These are phyloP conservation scores for Rutidosis leptorrhynchoides DNA, from an alignment of 129 eudicot genomes.

Conservation along the genomic window DNA sequence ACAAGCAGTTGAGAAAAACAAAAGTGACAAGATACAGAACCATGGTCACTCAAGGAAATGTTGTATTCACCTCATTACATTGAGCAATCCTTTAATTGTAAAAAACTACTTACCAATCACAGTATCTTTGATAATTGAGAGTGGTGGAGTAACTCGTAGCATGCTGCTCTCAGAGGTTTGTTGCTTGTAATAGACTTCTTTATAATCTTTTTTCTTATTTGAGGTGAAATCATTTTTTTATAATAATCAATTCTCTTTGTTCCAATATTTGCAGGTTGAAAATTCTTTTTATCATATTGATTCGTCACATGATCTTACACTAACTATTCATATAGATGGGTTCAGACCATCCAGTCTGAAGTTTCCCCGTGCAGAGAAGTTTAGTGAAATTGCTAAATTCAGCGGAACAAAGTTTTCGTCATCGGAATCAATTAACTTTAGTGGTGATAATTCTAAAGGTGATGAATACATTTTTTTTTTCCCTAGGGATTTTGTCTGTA, in stretches of 20 bases:
- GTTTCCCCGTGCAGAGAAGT: constrained; percentile 88
- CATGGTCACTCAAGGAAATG: constrained; percentile 47
- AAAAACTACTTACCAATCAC: constrained; percentile 71
- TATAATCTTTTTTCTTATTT: not conserved
- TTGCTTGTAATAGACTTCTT: constrained; percentile 6
- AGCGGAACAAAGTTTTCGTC: constrained; percentile 77
- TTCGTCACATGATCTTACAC: constrained; percentile 80
- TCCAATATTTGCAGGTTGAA: constrained; percentile 67
- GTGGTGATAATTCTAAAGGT: constrained; percentile 56
- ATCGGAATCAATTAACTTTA: constrained; percentile 61
- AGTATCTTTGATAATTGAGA: constrained; percentile 63
- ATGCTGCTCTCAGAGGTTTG: constrained; percentile 70
- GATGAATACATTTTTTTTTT: constrained; percentile 1
- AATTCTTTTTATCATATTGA: constrained; percentile 80
- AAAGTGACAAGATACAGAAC: constrained; percentile 27
- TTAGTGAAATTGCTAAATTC: constrained; percentile 63
- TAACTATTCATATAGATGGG: constrained; percentile 56
- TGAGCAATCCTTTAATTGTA: constrained; percentile 70
- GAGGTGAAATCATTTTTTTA: constrained; percentile 15
- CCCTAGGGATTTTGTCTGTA: not conserved
- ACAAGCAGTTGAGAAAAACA: constrained; percentile 31
- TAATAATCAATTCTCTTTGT: constrained; percentile 52
- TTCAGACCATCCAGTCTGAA: constrained; percentile 64
- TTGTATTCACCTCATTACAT: constrained; percentile 58
- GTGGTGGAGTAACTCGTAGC: constrained; percentile 75